These are phyloP conservation scores for Pythium grandisporangium DNA, from an alignment of 352 stramenopile species.

Conservation along the genomic window DNA sequence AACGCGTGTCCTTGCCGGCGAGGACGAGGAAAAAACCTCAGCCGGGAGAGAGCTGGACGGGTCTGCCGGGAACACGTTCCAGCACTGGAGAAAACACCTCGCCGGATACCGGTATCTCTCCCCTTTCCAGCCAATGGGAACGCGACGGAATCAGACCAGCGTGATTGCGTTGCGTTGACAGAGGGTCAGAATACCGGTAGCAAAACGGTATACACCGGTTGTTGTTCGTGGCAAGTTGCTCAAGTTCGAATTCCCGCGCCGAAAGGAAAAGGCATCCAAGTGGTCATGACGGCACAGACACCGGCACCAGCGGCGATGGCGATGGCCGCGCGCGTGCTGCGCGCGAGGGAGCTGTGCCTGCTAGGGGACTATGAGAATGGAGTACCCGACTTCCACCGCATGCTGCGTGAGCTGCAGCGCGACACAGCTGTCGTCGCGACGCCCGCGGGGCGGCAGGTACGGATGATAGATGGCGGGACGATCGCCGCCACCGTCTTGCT, in stretches of 20 bases:
- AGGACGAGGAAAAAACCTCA: slow-evolving; percentile 17
- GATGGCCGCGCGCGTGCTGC: slow-evolving; percentile 26
- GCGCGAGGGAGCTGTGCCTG: slow-evolving; percentile 52
- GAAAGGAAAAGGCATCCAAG: too few relatives aligned
- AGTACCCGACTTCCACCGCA: slow-evolving; percentile 26
- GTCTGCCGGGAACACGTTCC: too few relatives aligned
- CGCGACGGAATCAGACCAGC: too few relatives aligned
- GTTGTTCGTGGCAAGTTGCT: too few relatives aligned
- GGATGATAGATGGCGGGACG: neutral
- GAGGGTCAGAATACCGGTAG: too few relatives aligned
- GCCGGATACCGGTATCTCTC: too few relatives aligned
- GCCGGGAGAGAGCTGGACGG: neutral
- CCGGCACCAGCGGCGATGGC: neutral
- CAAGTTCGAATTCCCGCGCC: too few relatives aligned
- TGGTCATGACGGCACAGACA: neutral
- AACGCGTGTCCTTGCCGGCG: slow-evolving; percentile 15
- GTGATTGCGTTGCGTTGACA: too few relatives aligned
- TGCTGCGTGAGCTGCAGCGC: slow-evolving; percentile 21
- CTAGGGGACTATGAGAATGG: slow-evolving; percentile 49
- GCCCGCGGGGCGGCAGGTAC: slow-evolving; percentile 25
- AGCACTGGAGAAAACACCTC: too few relatives aligned
- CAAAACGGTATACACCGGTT: too few relatives aligned
- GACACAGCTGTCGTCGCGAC: slow-evolving; percentile 13
- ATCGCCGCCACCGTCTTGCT: neutral
- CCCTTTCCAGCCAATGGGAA: too few relatives aligned